phyloP scores from a whole-genome alignment of 2,329 filamentous ascomycete species.

The Microdochium bolleyi region DNA sequence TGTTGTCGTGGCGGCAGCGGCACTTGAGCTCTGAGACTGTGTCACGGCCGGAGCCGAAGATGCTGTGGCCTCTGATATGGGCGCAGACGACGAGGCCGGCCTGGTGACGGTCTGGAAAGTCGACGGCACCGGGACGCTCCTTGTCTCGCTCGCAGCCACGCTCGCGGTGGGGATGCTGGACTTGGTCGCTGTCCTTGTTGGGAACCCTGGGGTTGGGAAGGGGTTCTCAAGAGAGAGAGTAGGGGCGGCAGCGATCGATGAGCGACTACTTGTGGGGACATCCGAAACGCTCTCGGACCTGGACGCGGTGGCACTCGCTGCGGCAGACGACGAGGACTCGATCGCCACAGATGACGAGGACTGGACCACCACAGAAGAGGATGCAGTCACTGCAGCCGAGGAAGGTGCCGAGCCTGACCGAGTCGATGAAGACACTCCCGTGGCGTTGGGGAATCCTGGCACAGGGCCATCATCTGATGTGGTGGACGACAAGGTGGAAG shows the following conservation, averaged over 20 bases:
- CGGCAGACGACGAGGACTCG: no score
- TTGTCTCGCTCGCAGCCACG: not conserved
- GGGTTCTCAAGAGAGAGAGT: not conserved
- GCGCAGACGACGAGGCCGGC: not conserved
- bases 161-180: not conserved
- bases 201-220: not conserved
- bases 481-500: not conserved
- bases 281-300: not conserved
- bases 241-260: not conserved
- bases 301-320: no score
- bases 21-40: not conserved
- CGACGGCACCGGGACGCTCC: not conserved
- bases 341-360: no score
- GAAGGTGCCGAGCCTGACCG: no score
- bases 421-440: no score
- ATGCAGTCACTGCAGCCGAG: no score
- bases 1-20: not conserved
- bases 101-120: not conserved
- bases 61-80: not conserved
- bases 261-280: not conserved
- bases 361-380: no score
- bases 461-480: not conserved
- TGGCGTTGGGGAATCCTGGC: not conserved
- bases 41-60: not conserved
- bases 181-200: not conserved